Conservation (phyloP, 805 yeast genomes). For the Lachancea waltii region DNA sequence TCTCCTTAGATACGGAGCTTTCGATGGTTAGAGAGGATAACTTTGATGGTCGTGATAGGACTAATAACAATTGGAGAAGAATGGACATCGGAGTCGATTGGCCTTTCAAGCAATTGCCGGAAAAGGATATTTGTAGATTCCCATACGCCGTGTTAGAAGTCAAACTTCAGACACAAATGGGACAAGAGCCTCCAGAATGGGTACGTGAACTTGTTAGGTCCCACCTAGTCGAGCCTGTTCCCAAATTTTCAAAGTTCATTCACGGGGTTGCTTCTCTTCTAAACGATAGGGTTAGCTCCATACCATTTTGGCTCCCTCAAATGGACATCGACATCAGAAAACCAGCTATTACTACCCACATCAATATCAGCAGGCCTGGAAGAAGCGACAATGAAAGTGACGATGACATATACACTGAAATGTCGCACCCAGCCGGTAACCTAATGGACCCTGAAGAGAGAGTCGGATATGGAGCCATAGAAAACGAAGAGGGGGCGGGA, state of each 20-base stretch:
- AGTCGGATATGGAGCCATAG: conserved; percentile 43
- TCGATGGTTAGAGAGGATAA: conserved; percentile 98
- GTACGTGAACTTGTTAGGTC: conserved; percentile 85
- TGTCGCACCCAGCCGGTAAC: conserved; percentile 43
- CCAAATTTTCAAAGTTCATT: conserved; percentile 93
- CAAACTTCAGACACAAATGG: conserved; percentile 93
- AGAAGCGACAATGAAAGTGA: conserved; percentile 25
- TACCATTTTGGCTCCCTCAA: conserved; percentile 98
- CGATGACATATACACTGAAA: conserved; percentile 31
- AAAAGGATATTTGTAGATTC: conserved; percentile 81
- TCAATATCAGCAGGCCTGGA: conserved; percentile 37
- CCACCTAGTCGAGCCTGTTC: conserved; percentile 96
- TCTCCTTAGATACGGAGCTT: conserved; percentile 93
- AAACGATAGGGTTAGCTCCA: conserved; percentile 72
- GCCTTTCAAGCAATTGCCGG: conserved; percentile 85
- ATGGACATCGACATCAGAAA: conserved; percentile 94
- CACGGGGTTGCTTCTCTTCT: conserved; percentile 93
- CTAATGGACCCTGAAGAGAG: conserved; percentile 67
- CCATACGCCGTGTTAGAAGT: conserved; percentile 98
- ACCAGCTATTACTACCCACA: conserved; percentile 48
- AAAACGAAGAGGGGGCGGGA: conserved; percentile 10
- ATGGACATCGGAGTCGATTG: conserved; percentile 97
- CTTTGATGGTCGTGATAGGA: conserved; percentile 87
- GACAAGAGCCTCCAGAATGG: conserved; percentile 99
- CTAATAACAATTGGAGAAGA: conserved; percentile 94